A percentile compares a stretch with the other conserved stretches of the same genome.
phyloP scores from a whole-genome alignment of 768 basidiomycete genomes.

The Lactarius trivialis region DNA sequence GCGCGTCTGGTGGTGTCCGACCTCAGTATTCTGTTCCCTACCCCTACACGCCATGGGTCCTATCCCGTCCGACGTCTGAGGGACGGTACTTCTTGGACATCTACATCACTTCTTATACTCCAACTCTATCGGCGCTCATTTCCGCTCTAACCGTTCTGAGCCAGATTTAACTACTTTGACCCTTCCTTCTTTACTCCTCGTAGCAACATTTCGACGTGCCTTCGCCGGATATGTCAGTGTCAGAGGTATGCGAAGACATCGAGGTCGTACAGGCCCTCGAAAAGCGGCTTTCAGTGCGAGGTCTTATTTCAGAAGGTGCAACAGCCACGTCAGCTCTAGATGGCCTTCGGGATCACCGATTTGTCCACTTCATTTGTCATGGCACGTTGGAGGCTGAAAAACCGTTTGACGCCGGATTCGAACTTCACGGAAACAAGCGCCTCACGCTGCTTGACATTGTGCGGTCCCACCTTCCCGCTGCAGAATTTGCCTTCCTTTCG shows the following conservation, averaged over 20 bases:
- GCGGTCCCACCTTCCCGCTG: too few relatives aligned
- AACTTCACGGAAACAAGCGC: neutral
- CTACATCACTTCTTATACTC: conserved; percentile 1
- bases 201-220: neutral
- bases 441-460: too few relatives aligned
- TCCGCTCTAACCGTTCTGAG: neutral
- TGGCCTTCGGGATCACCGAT: neutral
- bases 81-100: neutral
- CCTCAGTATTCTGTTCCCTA: conserved; percentile 4
- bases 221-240: neutral
- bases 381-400: neutral
- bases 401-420: neutral
- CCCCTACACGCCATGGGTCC: conserved; percentile 18
- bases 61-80: neutral
- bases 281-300: too few relatives aligned
- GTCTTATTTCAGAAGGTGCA: neutral
- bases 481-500: too few relatives aligned
- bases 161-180: neutral
- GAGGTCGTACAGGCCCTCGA: neutral
- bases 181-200: neutral
- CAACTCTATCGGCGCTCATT: neutral
- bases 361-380: conserved; percentile 7
- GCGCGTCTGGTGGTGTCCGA: too few relatives aligned
- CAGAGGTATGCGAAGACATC: neutral
- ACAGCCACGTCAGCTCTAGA: neutral